Conservation (phyloP, 1,284 basidiomycete species). For the Abortiporus biennis region DNA sequence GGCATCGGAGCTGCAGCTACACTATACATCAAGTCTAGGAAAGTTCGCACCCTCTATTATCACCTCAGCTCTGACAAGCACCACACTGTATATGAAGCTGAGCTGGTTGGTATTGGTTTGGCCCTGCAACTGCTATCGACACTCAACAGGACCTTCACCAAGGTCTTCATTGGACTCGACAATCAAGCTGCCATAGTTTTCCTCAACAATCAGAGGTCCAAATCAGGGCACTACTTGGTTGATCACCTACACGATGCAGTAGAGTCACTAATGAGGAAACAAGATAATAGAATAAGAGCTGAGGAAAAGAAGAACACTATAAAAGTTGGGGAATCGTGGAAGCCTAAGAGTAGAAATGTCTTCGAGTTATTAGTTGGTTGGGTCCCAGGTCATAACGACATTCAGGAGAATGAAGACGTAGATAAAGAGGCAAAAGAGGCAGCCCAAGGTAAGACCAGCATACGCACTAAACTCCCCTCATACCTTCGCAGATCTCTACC, state of each 20-base stretch:
- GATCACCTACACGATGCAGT: background rate
- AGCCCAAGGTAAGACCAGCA: slow-evolving; percentile 8
- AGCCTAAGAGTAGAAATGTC: background rate
- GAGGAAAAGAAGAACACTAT: background rate
- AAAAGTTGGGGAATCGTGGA: too few species aligned
- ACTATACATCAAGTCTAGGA: slow-evolving; percentile 2
- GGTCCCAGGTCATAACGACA: slow-evolving; percentile 14
- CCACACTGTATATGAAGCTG: slow-evolving; percentile 27
- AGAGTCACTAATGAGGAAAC: background rate
- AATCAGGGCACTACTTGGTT: slow-evolving; percentile 3
- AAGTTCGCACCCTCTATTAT: slow-evolving; percentile 8
- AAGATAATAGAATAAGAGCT: background rate
- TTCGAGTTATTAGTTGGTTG: slow-evolving; percentile 5
- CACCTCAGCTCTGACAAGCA: slow-evolving; percentile 16
- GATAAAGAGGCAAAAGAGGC: slow-evolving; percentile 15
- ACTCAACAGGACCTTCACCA: background rate
- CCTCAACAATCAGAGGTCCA: background rate
- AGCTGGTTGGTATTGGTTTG: slow-evolving; percentile 19
- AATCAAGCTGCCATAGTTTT: slow-evolving; percentile 9
- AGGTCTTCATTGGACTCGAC: slow-evolving; percentile 8
- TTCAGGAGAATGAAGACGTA: slow-evolving; percentile 13
- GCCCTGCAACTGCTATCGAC: slow-evolving; percentile 9
- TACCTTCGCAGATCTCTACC: slow-evolving; percentile 14
- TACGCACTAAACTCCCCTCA: slow-evolving; percentile 1
- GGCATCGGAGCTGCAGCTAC: slow-evolving; percentile 21